Evolutionary conservation across 306 rosid species (phyloP).

Genomic region (Lathyrus aphaca): DNA sequence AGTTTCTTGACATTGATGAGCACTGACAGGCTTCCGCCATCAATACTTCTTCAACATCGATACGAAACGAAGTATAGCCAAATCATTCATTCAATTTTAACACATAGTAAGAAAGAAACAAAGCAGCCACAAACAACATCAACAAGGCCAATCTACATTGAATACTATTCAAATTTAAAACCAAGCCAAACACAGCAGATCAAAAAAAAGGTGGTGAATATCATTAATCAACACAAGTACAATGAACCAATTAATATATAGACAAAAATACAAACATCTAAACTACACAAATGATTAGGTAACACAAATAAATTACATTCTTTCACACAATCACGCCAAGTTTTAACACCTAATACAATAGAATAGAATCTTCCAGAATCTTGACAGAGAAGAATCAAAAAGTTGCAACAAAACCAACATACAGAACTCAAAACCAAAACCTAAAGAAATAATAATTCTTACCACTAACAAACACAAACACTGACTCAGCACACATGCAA

Average conservation of each 20-base stretch:
- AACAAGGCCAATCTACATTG: not conserved
- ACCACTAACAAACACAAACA: slow-evolving; percentile 1
- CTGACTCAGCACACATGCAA: slow-evolving; percentile 24
- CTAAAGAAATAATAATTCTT: not conserved
- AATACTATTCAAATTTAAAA: slow-evolving; percentile 3
- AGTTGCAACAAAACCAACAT: slow-evolving; percentile 27
- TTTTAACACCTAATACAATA: not conserved
- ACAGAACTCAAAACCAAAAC: slow-evolving; percentile 15
- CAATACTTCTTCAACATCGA: not conserved
- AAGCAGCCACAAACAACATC: slow-evolving; percentile 4
- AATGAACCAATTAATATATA: not conserved
- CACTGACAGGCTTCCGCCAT: not conserved
- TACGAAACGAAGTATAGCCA: not conserved
- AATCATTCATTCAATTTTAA: not conserved
- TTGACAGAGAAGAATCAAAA: not conserved
- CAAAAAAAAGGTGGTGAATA: slow-evolving; percentile 12
- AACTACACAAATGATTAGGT: slow-evolving; percentile 2
- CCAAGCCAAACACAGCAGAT: not conserved
- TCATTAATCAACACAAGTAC: slow-evolving; percentile 16
- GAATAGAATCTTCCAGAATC: slow-evolving; percentile 12
- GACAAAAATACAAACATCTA: slow-evolving; percentile 19
- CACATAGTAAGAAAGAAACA: not conserved
- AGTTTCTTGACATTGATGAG: not conserved
- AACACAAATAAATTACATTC: not conserved
- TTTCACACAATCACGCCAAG: slow-evolving; percentile 15